Evolutionary conservation across 345 rosid genomes (phyloP).

Genomic region (Punica granatum): DNA sequence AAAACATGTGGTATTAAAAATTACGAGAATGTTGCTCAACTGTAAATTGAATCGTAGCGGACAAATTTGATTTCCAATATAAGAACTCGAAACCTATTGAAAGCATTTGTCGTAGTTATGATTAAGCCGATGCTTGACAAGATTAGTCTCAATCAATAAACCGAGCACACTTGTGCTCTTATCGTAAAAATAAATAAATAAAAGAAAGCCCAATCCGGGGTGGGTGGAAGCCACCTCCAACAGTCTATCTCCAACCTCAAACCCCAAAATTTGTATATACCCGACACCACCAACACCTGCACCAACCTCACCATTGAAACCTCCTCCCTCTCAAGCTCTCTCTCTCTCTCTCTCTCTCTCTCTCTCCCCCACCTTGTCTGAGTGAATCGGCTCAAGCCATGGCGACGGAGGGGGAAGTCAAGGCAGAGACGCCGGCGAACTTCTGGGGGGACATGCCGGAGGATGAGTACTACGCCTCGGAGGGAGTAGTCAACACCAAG

Average conservation of each 20-base stretch:
- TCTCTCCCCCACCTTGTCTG: background rate
- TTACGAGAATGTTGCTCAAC: too few species aligned
- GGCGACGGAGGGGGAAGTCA: conserved; percentile 13
- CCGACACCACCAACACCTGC: background rate
- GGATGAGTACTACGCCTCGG: conserved; percentile 78
- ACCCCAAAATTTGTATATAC: background rate
- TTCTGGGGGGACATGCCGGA: conserved; percentile 91
- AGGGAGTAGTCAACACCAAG: conserved; percentile 66
- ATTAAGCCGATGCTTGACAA: too few species aligned
- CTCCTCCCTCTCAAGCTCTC: background rate
- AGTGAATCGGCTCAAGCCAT: background rate
- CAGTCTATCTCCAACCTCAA: conserved; percentile 2
- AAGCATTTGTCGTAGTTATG: too few species aligned
- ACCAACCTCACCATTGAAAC: background rate
- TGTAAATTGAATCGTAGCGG: too few species aligned
- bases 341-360: background rate
- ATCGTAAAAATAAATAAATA: background rate
- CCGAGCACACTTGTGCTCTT: too few species aligned
- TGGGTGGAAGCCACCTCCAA: conserved; percentile 3
- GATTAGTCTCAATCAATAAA: too few species aligned
- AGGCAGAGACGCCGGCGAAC: conserved; percentile 32
- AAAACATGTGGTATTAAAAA: too few species aligned
- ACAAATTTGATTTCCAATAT: too few species aligned
- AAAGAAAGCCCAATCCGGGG: conserved; percentile 2
- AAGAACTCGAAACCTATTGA: too few species aligned